Percentiles rank a stretch among this genome's conserved stretches.
These are phyloP conservation scores for Stachybotrys chlorohalonatus DNA, from an alignment of 2,329 filamentous ascomycete species.

Conservation along the genomic window DNA sequence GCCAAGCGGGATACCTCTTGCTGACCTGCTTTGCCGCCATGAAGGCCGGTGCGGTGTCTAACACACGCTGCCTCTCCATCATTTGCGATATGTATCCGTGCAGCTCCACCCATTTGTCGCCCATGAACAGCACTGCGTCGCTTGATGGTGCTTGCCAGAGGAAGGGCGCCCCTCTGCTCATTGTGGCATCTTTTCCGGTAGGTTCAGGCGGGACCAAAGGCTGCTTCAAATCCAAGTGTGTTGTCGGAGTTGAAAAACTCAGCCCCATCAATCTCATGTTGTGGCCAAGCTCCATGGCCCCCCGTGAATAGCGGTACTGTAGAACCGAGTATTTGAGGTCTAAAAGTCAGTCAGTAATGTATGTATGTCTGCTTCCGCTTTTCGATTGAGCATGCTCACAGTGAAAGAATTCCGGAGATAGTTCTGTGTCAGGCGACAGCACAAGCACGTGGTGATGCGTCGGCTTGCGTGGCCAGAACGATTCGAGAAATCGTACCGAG, in stretches of 20 bases:
- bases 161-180: slow-evolving; percentile 45
- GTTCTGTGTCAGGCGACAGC: slow-evolving; percentile 70
- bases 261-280: slow-evolving; percentile 62
- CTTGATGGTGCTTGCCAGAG: slow-evolving; percentile 80
- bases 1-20: slow-evolving; percentile 63
- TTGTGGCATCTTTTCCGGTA: slow-evolving; percentile 7
- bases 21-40: slow-evolving; percentile 51
- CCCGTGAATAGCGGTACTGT: slow-evolving; percentile 63
- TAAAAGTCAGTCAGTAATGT: slow-evolving; percentile 16
- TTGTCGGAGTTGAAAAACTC: slow-evolving; percentile 65
- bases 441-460: slow-evolving; percentile 68
- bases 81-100: slow-evolving; percentile 68
- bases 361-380: background rate
- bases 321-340: slow-evolving; percentile 70
- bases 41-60: slow-evolving; percentile 26
- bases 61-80: slow-evolving; percentile 33
- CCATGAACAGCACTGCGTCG: slow-evolving; percentile 74
- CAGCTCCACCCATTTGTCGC: slow-evolving; percentile 78
- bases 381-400: slow-evolving; percentile 34
- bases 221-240: slow-evolving; percentile 50
- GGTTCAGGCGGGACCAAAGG: slow-evolving; percentile 39
- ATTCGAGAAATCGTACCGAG: slow-evolving; percentile 69
- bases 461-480: slow-evolving; percentile 69
- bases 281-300: slow-evolving; percentile 33
- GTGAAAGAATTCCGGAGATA: slow-evolving; percentile 76